Conservation (phyloP, 805 yeast genomes). For the Nakazawaea anatomiae region DNA sequence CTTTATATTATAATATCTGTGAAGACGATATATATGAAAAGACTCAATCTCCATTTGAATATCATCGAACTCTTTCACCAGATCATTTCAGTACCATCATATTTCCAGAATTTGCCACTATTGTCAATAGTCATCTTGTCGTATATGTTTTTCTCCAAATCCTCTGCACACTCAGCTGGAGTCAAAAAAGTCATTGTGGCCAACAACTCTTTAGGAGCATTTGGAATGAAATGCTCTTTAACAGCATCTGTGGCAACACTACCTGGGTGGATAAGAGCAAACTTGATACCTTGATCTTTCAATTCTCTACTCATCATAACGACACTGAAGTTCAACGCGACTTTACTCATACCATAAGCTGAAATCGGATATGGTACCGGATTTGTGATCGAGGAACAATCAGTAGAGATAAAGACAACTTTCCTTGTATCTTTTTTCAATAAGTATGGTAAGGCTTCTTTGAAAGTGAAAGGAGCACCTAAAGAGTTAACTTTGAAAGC, state of each 20-base stretch:
- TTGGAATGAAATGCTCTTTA: neutral
- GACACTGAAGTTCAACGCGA: neutral
- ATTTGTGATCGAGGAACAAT: neutral
- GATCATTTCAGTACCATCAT: neutral
- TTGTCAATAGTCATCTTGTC: neutral
- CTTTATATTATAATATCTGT: too few species aligned
- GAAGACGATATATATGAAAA: too few species aligned
- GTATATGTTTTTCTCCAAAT: neutral
- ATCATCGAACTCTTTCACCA: neutral
- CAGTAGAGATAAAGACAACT: neutral
- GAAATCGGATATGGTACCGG: neutral
- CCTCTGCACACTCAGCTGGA: neutral
- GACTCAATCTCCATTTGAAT: too few species aligned
- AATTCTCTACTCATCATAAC: neutral
- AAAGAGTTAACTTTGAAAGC: neutral
- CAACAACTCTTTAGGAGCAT: neutral
- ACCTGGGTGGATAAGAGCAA: neutral
- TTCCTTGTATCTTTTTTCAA: neutral
- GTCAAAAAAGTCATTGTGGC: neutral
- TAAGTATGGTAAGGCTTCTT: neutral
- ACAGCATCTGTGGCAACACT: neutral
- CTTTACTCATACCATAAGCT: neutral
- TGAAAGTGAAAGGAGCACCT: neutral
- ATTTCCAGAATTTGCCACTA: neutral
- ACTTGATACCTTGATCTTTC: neutral